These are phyloP conservation scores for Chlamydomonas sphaeroides DNA, from an alignment of 139 green algal genomes.

Conservation along the genomic window DNA sequence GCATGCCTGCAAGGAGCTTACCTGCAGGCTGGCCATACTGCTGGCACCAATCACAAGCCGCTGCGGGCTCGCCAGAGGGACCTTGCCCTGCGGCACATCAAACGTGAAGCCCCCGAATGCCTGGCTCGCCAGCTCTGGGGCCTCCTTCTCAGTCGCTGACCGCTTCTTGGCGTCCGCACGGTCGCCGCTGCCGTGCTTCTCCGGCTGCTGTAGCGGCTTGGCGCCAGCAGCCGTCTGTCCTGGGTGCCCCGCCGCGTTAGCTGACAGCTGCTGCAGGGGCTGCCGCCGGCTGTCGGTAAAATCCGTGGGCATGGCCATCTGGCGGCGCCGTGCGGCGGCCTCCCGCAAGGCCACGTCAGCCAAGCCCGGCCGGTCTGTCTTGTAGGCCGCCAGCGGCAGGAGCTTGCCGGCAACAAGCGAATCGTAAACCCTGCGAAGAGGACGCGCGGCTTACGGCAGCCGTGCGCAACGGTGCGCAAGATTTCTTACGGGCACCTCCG, in stretches of 20 bases:
- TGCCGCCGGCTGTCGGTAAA: background rate
- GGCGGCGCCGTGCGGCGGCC: background rate
- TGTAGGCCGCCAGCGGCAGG: background rate
- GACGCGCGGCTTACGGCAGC: background rate
- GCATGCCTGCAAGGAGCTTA: no score
- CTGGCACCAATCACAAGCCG: background rate
- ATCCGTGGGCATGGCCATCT: background rate
- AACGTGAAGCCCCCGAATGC: background rate
- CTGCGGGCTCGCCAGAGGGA: no score
- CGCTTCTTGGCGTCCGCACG: no score
- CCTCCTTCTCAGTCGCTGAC: background rate
- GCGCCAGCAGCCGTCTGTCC: no score
- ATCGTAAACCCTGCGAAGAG: constrained; percentile 21
- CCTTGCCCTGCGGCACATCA: background rate
- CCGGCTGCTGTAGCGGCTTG: background rate
- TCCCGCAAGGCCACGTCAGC: background rate
- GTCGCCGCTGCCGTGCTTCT: background rate
- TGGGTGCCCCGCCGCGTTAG: no score
- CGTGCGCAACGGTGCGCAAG: no score
- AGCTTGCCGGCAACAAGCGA: background rate
- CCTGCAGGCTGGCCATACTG: no score
- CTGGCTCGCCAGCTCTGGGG: no score
- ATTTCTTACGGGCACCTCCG: no score
- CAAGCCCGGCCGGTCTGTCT: background rate
- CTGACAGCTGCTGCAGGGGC: background rate